Evolutionary conservation across 2,329 filamentous ascomycete genomes (phyloP).

Genomic region (Colletotrichum incanum): DNA sequence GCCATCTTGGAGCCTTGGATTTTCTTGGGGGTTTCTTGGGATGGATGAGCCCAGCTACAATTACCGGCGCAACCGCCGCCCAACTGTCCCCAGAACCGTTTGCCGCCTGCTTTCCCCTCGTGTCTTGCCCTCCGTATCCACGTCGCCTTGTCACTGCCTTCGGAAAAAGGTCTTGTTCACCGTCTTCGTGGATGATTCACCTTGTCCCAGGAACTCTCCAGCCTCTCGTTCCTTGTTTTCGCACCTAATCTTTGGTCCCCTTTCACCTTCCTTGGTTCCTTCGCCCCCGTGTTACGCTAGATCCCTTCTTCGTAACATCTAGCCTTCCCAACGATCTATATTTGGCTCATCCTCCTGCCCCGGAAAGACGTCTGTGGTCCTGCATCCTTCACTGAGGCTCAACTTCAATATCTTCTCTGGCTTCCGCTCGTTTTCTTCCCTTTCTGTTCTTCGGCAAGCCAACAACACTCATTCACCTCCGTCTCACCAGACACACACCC

Average conservation of each 20-base stretch:
- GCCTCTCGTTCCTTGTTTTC: slow-evolving; percentile 29
- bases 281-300: not conserved
- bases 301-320: slow-evolving; percentile 3
- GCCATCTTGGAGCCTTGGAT: slow-evolving; percentile 1
- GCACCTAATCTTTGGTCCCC: not conserved
- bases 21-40: not conserved
- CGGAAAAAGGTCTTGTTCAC: not conserved
- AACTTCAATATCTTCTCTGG: not conserved
- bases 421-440: not conserved
- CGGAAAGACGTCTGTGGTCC: not conserved
- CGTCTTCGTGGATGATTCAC: not conserved
- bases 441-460: slow-evolving; percentile 2
- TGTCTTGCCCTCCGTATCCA: not conserved
- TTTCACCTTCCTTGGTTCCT: slow-evolving; percentile 7
- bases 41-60: slow-evolving; percentile 4
- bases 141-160: not conserved
- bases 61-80: slow-evolving; percentile 1
- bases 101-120: slow-evolving; percentile 5
- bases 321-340: slow-evolving; percentile 26
- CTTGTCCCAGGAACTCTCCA: slow-evolving; percentile 10
- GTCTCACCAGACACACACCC: not conserved
- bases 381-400: not conserved
- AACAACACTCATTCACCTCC: not conserved
- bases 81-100: slow-evolving; percentile 1
- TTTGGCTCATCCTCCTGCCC: slow-evolving; percentile 12